Percentiles rank a stretch among this genome's conserved stretches.
phyloP scores from a whole-genome alignment of 2,329 filamentous ascomycete species.

The Taxawa tesnikishii region DNA sequence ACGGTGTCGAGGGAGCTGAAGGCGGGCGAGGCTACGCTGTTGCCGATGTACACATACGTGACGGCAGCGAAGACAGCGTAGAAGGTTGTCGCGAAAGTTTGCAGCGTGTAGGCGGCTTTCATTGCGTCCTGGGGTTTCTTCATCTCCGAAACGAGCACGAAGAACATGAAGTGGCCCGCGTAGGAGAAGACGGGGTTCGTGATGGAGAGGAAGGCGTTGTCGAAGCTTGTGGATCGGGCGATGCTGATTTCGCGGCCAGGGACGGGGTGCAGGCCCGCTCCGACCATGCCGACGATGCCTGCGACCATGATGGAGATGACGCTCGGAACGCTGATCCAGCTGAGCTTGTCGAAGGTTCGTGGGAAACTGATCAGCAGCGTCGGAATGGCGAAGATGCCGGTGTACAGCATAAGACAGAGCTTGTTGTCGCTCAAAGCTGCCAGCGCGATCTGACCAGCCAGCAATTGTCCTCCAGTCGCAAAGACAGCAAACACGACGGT shows the following conservation, averaged over 20 bases:
- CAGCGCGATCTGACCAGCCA: slow-evolving; percentile 40
- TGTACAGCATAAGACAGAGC: slow-evolving; percentile 38
- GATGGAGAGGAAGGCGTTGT: slow-evolving; percentile 33
- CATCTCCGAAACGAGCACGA: slow-evolving; percentile 43
- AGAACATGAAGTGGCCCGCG: slow-evolving; percentile 43
- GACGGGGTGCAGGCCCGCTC: slow-evolving; percentile 31
- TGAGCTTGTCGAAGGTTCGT: slow-evolving; percentile 36
- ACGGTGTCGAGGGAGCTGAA: slow-evolving; percentile 32
- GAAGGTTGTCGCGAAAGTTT: slow-evolving; percentile 36
- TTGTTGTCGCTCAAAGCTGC: slow-evolving; percentile 31
- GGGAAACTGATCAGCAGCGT: slow-evolving; percentile 36
- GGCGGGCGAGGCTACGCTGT: slow-evolving; percentile 32
- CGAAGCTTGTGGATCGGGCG: slow-evolving; percentile 26
- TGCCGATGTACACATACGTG: slow-evolving; percentile 38
- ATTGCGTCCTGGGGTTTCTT: slow-evolving; percentile 37
- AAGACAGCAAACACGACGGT: slow-evolving; percentile 42
- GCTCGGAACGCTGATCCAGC: slow-evolving; percentile 33
- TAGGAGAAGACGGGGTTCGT: slow-evolving; percentile 43
- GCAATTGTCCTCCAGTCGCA: slow-evolving; percentile 37
- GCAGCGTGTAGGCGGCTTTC: slow-evolving; percentile 38
- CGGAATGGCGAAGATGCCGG: slow-evolving; percentile 37
- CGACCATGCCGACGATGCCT: slow-evolving; percentile 39
- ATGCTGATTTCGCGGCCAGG: slow-evolving; percentile 25
- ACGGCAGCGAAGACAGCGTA: slow-evolving; percentile 41
- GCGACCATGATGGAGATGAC: slow-evolving; percentile 37